Percentiles rank a stretch among this genome's conserved stretches.
phyloP scores from a whole-genome alignment of 768 basidiomycete species.

The Suillus weaverae region DNA sequence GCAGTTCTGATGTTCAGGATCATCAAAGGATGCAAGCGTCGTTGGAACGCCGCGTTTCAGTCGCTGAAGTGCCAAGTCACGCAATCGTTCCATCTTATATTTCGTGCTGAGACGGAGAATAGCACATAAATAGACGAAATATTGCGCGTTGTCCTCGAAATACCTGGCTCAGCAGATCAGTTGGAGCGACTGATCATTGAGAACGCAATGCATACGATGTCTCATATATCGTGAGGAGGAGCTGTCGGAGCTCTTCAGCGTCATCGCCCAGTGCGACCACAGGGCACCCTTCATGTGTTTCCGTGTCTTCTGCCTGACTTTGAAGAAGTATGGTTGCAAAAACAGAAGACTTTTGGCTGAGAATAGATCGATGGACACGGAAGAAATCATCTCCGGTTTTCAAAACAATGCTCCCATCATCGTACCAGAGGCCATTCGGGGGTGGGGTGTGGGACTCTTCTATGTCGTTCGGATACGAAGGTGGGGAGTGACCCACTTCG shows the following conservation, averaged over 20 bases:
- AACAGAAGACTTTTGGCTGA: neutral
- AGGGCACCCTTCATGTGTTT: neutral
- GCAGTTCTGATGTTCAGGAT: neutral
- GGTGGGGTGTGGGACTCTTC: neutral
- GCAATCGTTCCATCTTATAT: neutral
- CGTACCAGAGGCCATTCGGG: neutral
- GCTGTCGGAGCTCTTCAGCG: neutral
- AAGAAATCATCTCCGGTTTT: neutral
- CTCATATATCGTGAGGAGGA: neutral
- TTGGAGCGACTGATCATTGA: neutral
- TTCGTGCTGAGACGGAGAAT: neutral
- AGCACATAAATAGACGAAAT: neutral
- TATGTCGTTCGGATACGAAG: neutral
- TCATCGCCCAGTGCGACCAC: neutral
- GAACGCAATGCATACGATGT: neutral
- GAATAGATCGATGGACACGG: neutral
- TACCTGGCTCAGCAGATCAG: neutral
- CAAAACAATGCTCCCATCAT: neutral
- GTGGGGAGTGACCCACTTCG: neutral
- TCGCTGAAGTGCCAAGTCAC: neutral
- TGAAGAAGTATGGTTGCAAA: neutral
- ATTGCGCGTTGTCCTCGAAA: neutral
- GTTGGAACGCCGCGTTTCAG: neutral
- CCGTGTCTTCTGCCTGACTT: neutral
- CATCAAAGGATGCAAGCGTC: neutral